Percentiles rank a stretch among this genome's conserved stretches.
These are phyloP conservation scores for Camellia sinensis DNA, from an alignment of 148 eudicot species.

Conservation along the genomic window DNA sequence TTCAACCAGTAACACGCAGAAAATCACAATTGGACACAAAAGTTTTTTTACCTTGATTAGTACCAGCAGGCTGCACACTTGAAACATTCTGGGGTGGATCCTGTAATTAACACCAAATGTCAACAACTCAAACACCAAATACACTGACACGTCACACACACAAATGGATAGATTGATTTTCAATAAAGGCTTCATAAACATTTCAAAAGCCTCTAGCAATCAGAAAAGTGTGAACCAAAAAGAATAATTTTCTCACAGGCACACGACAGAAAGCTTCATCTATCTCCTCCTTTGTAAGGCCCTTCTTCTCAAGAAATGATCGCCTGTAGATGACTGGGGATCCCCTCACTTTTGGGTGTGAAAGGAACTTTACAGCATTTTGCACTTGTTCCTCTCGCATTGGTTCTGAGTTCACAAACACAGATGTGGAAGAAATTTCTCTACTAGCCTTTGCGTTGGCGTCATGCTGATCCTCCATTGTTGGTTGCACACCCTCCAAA, in stretches of 20 bases:
- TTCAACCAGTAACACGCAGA: background rate
- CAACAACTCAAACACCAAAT: background rate
- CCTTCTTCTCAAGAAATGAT: constrained; percentile 94
- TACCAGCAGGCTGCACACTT: constrained; percentile 42
- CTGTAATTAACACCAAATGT: constrained; percentile 34
- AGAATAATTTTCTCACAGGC: constrained; percentile 56
- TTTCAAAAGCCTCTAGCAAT: background rate
- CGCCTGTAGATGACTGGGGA: constrained; percentile 87
- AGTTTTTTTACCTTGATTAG: constrained; percentile 55
- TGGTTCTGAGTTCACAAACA: constrained; percentile 80
- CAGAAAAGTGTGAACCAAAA: constrained; percentile 7
- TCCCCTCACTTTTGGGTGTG: constrained; percentile 93
- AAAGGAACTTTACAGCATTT: constrained; percentile 88
- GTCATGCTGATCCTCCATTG: constrained; percentile 28
- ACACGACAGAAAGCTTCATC: constrained; percentile 98
- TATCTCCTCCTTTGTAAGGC: constrained; percentile 95
- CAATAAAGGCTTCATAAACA: background rate
- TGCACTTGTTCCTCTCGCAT: constrained; percentile 91
- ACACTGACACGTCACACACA: background rate
- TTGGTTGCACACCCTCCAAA: constrained; percentile 35
- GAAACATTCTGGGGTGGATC: constrained; percentile 63
- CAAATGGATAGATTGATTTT: background rate
- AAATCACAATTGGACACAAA: background rate
- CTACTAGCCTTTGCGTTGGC: constrained; percentile 37
- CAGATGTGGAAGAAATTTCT: constrained; percentile 54